These are phyloP conservation scores for Hyphopichia khmerensis DNA, from an alignment of 1,139 yeast genomes.

Conservation along the genomic window DNA sequence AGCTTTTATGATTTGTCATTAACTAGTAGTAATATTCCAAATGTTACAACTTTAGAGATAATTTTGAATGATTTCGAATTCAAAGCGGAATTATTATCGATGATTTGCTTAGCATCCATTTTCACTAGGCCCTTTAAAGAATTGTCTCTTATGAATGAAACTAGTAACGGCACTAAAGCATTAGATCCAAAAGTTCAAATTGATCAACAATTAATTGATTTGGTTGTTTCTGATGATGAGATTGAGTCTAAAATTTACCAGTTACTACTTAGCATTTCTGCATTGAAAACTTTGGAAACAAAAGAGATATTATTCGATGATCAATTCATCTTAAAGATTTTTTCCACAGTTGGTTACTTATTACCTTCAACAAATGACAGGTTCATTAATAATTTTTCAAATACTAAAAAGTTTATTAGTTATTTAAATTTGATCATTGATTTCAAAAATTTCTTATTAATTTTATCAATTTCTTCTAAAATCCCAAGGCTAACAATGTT, in stretches of 20 bases:
- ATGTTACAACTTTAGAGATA: constrained; percentile 6
- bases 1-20: constrained; percentile 19
- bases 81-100: constrained; percentile 20
- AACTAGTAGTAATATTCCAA: constrained; percentile 5
- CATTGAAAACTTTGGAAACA: constrained; percentile 14
- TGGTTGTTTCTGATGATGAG: constrained; percentile 9
- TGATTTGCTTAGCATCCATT: constrained; percentile 25
- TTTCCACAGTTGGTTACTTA: constrained; percentile 19
- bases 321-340: constrained; percentile 10
- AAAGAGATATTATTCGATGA: constrained; percentile 10
- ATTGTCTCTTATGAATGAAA: constrained; percentile 18
- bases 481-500: constrained; percentile 23
- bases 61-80: constrained; percentile 10
- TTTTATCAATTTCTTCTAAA: constrained; percentile 23
- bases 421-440: constrained; percentile 26
- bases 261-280: constrained; percentile 14
- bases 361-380: constrained; percentile 18
- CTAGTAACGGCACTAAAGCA: no score
- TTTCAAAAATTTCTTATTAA: constrained; percentile 27
- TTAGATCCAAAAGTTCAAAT: not conserved
- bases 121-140: constrained; percentile 29
- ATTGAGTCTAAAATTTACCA: constrained; percentile 10
- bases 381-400: not conserved
- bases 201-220: constrained; percentile 5
- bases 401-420: constrained; percentile 16